Base-by-base conservation (phyloP, 2,329 filamentous ascomycete genomes). In the Coniosporium tulheliwenetii region DNA sequence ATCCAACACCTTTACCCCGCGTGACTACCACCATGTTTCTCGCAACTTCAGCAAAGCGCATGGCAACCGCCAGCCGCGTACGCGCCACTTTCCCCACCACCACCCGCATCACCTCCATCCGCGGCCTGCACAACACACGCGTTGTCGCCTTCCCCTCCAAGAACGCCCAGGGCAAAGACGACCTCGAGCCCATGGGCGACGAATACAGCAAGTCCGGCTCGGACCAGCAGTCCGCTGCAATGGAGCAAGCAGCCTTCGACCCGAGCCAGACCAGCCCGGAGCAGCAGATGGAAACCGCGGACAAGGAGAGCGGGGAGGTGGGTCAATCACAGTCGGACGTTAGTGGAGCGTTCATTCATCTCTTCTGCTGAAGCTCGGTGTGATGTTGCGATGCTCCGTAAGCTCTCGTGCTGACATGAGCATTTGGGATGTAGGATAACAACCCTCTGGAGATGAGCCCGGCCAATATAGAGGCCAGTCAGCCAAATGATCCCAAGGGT, bases 131-230 rank as follows among this genome's bases (percentile, higher is more conserved):
- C 12, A 3, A 26, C 4, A 26, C 19, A 26, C 19, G 19, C 19
- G 19, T 26, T 26, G 19, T 26, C 19, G 19, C 19, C 4, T 26
- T 26, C 19, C 19, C 19, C 19, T 26, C 19, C 7, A 68, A 69
- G 46, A 60, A 66, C 44, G 46, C 59, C n/a, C 57, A 64, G 49
- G 61, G 63, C 54, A 67, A 66, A 44, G 70, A 79, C 46, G 68
- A 69, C 2, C 68, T 93, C 30, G 73, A 80, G 43, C 76, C 81
- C 0, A 67, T 73, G 30, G 61, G 71, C 2, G 75, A 70, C 41
- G 83, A 93, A 55, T 75, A 79, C 59, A 74, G 75, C 43, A 75
- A 79, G 53, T 77, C 75, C 39, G 81, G 75, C 3, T 74, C 73
- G 0, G 83, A 77, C 48, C 64, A 77, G 36, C 61, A 63, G 10